Evolutionary conservation across 1,139 yeast genomes (phyloP).

Genomic region (Hemisphaericaspora lyxosophila): DNA sequence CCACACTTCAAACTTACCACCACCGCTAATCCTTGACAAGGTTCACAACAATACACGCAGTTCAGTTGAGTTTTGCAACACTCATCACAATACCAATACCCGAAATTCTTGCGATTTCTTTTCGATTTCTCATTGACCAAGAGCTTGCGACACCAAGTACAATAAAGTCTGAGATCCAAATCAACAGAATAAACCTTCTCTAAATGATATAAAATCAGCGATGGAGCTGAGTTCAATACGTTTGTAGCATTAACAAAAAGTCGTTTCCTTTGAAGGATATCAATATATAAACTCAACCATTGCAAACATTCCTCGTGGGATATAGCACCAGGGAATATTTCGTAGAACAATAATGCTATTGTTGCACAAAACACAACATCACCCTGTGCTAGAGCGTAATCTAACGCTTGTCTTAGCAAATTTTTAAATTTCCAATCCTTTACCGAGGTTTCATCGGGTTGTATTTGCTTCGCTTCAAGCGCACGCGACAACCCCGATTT

Average conservation of each 20-base stretch:
- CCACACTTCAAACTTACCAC: conserved; percentile 74
- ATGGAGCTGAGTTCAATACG: conserved; percentile 50
- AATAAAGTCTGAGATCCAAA: conserved; percentile 56
- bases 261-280: conserved; percentile 50
- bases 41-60: conserved; percentile 80
- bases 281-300: conserved; percentile 60
- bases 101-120: conserved; percentile 37
- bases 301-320: conserved; percentile 34
- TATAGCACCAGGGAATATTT: conserved; percentile 20
- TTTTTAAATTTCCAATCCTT: conserved; percentile 34
- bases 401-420: conserved; percentile 44
- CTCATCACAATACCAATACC: conserved; percentile 82
- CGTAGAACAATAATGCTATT: conserved; percentile 56
- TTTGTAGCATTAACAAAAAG: conserved; percentile 60
- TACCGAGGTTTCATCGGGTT: neutral
- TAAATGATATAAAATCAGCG: conserved; percentile 36
- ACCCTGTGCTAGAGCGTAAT: conserved; percentile 61
- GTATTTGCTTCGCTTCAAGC: neutral
- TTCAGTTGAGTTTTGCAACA: conserved; percentile 62
- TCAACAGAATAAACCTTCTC: conserved; percentile 50
- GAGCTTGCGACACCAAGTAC: conserved; percentile 65
- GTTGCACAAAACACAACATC: conserved; percentile 65
- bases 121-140: conserved; percentile 64
- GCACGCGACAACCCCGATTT: conserved; percentile 29
- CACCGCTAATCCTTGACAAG: conserved; percentile 70